Base-by-base conservation (phyloP, 371 early-diverging fungal species). In the Encephalitozoon romaleae region DNA sequence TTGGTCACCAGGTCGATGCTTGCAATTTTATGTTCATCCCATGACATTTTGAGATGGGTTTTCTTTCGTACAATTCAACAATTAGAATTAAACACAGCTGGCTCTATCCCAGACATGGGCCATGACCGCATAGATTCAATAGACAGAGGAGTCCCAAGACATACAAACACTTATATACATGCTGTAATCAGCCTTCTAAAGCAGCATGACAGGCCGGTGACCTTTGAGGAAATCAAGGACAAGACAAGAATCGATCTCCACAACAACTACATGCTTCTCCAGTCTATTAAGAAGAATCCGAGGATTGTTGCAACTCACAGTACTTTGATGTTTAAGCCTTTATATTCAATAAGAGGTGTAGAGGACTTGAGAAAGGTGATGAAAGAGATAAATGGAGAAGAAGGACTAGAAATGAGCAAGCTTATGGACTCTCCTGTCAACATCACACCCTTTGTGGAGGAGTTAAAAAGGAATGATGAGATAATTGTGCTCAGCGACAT, bases 91-190 rank as follows among this genome's bases (percentile, higher is more conserved):
- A 59, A 59, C 54, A 54, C 9, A 23, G 5, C 30, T n/a, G n/a
- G 9, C 38, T n/a, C 21, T 34, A 59, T 18, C 67, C 52, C 23
- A 32, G 32, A 23, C 4, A 69, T 69, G 69, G 52, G 15, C 47
- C 23, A 23, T 18, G 68, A 51, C n/a, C 51, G 30, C 52, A 47
- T 47, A 26, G 38, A 69, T 18, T 59, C 59, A n/a, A 59, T 59
- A 12, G 49, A 47, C 49, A 47, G 49, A 21, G 52, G 52, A 30
- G 9, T 38, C 34, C 67, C 66, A 9, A 78, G 78, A 54, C 86
- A 86, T 68, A 70, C 75, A 30, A 86, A 86, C 75, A 82, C 75
- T 26, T 83, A 84, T 70, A 80, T 86, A 15, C 84, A 83, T 55
- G 70, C 78, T 9, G 83, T 86, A 15, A 38, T 86, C 6, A 78